Evolutionary conservation across 805 yeast genomes (phyloP).

Genomic region (Candida argentea): DNA sequence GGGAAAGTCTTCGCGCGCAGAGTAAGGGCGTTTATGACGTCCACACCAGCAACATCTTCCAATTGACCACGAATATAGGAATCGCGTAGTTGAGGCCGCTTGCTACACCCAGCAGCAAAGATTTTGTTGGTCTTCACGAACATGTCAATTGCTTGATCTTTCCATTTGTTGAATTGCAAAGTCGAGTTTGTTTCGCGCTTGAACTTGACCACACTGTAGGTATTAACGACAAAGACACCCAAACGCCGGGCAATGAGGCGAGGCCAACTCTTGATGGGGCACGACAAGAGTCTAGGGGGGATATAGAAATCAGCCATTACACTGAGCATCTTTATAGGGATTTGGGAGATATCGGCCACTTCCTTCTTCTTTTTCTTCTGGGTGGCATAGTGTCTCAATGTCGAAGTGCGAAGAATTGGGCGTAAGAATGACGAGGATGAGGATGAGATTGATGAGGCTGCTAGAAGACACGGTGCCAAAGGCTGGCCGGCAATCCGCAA

Average conservation of each 20-base stretch:
- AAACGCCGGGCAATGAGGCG: constrained; percentile 47
- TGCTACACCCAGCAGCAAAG: constrained; percentile 48
- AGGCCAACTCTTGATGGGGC: constrained; percentile 26
- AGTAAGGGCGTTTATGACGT: constrained; percentile 21
- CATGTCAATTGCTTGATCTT: constrained; percentile 69
- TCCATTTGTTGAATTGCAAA: constrained; percentile 69
- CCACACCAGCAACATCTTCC: constrained; percentile 24
- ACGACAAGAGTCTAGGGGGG: constrained; percentile 23
- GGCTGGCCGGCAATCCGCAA: too few relatives aligned
- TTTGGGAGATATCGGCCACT: constrained; percentile 23
- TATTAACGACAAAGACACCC: constrained; percentile 59
- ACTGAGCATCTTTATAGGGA: constrained; percentile 29
- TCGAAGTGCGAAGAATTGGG: background rate
- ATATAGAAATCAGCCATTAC: constrained; percentile 34
- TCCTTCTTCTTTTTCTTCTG: constrained; percentile 5
- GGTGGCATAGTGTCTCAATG: constrained; percentile 1
- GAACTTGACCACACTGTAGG: constrained; percentile 40
- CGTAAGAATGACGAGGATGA: too few relatives aligned
- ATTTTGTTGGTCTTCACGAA: constrained; percentile 74
- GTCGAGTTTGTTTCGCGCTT: constrained; percentile 31
- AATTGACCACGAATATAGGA: constrained; percentile 35
- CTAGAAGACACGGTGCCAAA: too few relatives aligned
- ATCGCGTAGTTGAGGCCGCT: constrained; percentile 19
- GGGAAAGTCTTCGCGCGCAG: constrained; percentile 39
- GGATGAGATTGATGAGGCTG: too few relatives aligned